Evolutionary conservation across 2,329 filamentous ascomycete genomes (phyloP), one percentile per base, ranked within the genome.

Genomic region (Fusarium piperis): DNA sequence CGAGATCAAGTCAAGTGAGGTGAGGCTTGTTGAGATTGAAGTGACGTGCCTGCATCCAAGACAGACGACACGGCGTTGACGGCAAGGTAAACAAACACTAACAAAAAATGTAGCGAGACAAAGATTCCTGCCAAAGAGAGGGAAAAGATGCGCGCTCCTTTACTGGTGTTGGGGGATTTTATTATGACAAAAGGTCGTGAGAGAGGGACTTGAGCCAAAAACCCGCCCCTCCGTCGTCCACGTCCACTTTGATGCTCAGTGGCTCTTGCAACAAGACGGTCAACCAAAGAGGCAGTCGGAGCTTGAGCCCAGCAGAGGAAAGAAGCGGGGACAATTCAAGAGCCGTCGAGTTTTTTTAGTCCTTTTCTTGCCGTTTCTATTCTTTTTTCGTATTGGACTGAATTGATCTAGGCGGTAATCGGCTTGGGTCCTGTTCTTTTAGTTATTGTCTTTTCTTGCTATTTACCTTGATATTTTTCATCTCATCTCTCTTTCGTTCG

Each of bases 11-110:
- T 61, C 35, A 46, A 64, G 59, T 67, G 67, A 72, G 65, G 64
- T 59, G 55, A 72, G 70, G 44, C 59, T 67, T 61, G 70, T 39
- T 48, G 44, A 65, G 51, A 53, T 32, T 61, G 56, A 59, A 35
- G 69, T 70, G 70, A 73, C 66, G 70, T 72, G 70, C 66, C 60
- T 67, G 36, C 56, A 30, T 69, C 39, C 53, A 71, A 71, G 66
- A 52, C 61, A 64, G 57, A 15, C 20, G 20, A 44, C 35, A 33
- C 33, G 44, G 26, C n/a, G 52, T 56, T 35, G 59, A 53, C 46
- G 32, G 35, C 56, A n/a, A 26, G 32, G 20, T 30, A 23, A 38
- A 33, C 46, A 39, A 53, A 53, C 12, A 30, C 16, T 18, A 26
- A 53, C 48, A 36, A 56, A 36, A 58, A 33, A 26, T 28, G 4